Evolutionary conservation across 2,329 filamentous ascomycete species (phyloP).

Genomic region (Claviceps capensis): DNA sequence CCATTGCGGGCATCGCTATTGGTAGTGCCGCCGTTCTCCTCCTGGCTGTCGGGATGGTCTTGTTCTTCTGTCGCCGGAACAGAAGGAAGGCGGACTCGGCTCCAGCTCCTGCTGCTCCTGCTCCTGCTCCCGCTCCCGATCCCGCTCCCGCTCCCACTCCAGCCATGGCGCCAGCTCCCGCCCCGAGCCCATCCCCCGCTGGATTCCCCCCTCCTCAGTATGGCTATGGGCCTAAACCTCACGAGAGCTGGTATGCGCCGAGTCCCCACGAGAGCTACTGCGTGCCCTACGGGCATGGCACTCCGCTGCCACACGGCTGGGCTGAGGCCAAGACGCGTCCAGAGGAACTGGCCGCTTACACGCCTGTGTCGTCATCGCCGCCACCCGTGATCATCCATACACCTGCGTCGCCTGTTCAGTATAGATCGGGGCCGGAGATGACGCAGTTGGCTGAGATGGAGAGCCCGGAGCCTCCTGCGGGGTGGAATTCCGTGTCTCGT

Average conservation of each 20-base stretch:
- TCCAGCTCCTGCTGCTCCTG: neutral
- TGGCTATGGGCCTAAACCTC: slow-evolving; percentile 3
- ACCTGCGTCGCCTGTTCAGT: too few relatives aligned
- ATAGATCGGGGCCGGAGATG: neutral
- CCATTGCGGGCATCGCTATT: slow-evolving; percentile 15
- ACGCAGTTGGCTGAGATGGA: slow-evolving; percentile 9
- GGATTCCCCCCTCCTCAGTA: slow-evolving; percentile 3
- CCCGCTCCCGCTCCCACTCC: neutral
- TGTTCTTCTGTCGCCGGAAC: slow-evolving; percentile 9
- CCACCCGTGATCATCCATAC: neutral
- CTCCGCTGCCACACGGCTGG: slow-evolving; percentile 2
- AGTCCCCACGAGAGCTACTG: slow-evolving; percentile 5
- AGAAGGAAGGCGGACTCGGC: slow-evolving; percentile 1
- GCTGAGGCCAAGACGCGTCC: neutral
- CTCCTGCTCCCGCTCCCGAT: neutral
- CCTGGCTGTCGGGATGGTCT: slow-evolving; percentile 8
- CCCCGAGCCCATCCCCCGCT: neutral
- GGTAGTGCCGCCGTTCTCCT: slow-evolving; percentile 11
- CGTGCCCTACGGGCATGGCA: neutral
- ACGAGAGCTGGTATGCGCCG: slow-evolving; percentile 3
- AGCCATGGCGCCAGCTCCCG: neutral
- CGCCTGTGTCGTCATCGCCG: neutral
- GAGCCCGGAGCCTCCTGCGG: slow-evolving; percentile 4
- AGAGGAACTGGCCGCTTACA: slow-evolving; percentile 5
- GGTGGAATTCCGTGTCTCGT: neutral